Percentiles rank a stretch among this genome's conserved stretches.
Conservation (phyloP, 2,329 filamentous ascomycete genomes). For the Exophiala spinifera region DNA sequence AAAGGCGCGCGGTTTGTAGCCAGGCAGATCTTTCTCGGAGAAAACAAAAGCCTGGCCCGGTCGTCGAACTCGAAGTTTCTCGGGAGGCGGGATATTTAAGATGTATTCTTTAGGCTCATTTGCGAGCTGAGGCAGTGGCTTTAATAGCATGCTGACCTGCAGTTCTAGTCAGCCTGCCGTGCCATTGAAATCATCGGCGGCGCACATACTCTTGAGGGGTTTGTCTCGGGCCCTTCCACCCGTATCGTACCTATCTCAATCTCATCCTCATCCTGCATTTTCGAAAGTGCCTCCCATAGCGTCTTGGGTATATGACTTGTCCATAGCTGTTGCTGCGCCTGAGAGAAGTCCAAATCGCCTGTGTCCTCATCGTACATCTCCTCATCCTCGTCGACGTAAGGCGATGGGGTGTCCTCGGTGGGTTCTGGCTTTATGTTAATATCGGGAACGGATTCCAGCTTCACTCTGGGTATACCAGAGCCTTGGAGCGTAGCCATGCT, state of each 20-base stretch:
- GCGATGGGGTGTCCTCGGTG: conserved; percentile 24
- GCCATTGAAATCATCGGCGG: conserved; percentile 10
- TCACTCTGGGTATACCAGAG: conserved; percentile 22
- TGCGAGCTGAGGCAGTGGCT: conserved; percentile 65
- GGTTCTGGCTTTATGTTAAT: conserved; percentile 25
- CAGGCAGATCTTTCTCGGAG: conserved; percentile 86
- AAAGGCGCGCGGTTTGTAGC: conserved; percentile 52
- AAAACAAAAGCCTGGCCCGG: conserved; percentile 88
- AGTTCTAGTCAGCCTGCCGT: conserved; percentile 38
- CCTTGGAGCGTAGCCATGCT: conserved; percentile 25
- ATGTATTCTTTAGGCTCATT: conserved; percentile 85
- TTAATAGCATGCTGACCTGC: conserved; percentile 66
- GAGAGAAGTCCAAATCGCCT: conserved; percentile 60
- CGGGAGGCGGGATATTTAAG: conserved; percentile 63
- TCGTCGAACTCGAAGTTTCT: conserved; percentile 40
- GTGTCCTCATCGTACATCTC: conserved; percentile 69
- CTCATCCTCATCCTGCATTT: conserved; percentile 75
- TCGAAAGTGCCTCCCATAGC: conserved; percentile 75
- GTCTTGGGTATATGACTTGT: conserved; percentile 75
- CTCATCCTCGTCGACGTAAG: conserved; percentile 51
- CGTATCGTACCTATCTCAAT: conserved; percentile 75
- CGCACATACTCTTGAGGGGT: conserved; percentile 45
- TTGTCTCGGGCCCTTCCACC: conserved; percentile 55
- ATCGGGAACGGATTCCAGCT: conserved; percentile 23
- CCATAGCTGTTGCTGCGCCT: conserved; percentile 55